Evolutionary conservation across 2,329 filamentous ascomycete species (phyloP).

Genomic region (Colletotrichum lentis): DNA sequence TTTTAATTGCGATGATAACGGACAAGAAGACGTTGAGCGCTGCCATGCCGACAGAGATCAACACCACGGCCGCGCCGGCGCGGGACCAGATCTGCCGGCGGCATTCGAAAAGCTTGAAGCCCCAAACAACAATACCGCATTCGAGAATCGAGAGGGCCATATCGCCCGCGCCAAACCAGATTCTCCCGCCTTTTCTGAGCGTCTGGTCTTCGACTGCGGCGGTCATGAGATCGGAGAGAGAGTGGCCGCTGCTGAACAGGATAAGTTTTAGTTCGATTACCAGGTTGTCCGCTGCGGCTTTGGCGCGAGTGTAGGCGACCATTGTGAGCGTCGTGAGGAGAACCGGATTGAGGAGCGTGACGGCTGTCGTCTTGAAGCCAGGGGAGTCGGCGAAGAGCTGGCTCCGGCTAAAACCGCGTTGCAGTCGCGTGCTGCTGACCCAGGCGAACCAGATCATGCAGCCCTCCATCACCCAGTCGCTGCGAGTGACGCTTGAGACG

Average conservation of each 20-base stretch:
- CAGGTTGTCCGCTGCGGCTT: conserved; percentile 45
- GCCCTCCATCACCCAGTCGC: conserved; percentile 55
- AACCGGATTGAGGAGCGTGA: conserved; percentile 58
- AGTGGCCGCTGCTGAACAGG: conserved; percentile 47
- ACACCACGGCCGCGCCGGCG: conserved; percentile 51
- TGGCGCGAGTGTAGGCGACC: conserved; percentile 54
- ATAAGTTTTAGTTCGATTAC: conserved; percentile 45
- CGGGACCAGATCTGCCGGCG: conserved; percentile 55
- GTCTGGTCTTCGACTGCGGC: conserved; percentile 26
- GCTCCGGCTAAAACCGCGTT: conserved; percentile 46
- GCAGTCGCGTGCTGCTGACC: conserved; percentile 53
- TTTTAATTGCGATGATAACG: conserved; percentile 48
- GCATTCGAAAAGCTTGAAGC: conserved; percentile 62
- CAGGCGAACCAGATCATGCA: conserved; percentile 60
- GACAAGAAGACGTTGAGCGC: conserved; percentile 54
- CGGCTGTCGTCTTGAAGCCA: conserved; percentile 31
- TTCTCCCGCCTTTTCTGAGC: conserved; percentile 34
- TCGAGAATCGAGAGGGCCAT: conserved; percentile 59
- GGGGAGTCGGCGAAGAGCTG: conserved; percentile 20
- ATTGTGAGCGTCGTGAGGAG: conserved; percentile 56
- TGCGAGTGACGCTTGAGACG: conserved; percentile 45
- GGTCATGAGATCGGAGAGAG: conserved; percentile 50
- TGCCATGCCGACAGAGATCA: conserved; percentile 50
- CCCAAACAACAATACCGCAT: conserved; percentile 61
- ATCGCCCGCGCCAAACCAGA: conserved; percentile 57